Percentiles rank a stretch among this genome's conserved stretches.
phyloP scores from a whole-genome alignment of 495 filamentous ascomycete genomes.

The Penicillium cinerascens region DNA sequence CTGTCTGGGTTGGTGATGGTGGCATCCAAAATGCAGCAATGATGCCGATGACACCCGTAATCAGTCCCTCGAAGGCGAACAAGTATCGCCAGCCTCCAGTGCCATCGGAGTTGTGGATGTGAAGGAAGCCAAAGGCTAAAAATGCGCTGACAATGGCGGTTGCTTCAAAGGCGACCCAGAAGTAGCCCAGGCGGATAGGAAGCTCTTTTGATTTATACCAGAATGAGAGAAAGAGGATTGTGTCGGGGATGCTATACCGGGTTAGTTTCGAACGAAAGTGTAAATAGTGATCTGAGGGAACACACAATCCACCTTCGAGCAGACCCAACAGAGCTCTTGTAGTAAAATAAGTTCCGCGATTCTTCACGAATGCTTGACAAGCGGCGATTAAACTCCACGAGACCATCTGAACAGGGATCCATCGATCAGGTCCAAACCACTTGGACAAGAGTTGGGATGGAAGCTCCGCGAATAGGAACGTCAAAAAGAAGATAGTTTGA shows the following conservation, averaged over 20 bases:
- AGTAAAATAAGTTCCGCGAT: slow-evolving; percentile 58
- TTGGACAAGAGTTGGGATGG: slow-evolving; percentile 73
- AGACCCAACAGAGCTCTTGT: slow-evolving; percentile 66
- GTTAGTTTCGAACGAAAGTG: background rate
- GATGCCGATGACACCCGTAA: slow-evolving; percentile 62
- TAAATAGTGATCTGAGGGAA: slow-evolving; percentile 26
- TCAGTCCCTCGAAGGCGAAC: slow-evolving; percentile 52
- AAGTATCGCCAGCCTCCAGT: slow-evolving; percentile 71
- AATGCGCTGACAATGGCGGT: slow-evolving; percentile 67
- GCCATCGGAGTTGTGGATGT: slow-evolving; percentile 56
- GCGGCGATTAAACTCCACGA: slow-evolving; percentile 71
- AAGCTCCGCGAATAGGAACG: slow-evolving; percentile 65
- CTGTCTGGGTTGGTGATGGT: slow-evolving; percentile 67
- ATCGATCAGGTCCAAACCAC: slow-evolving; percentile 73
- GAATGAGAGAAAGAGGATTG: slow-evolving; percentile 69
- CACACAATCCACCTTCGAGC: slow-evolving; percentile 70
- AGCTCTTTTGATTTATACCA: slow-evolving; percentile 71
- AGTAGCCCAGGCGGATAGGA: slow-evolving; percentile 60
- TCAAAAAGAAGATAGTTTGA: slow-evolving; percentile 66
- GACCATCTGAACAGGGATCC: slow-evolving; percentile 82
- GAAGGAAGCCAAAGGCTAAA: slow-evolving; percentile 68
- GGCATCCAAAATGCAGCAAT: slow-evolving; percentile 66
- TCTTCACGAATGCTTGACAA: slow-evolving; percentile 62
- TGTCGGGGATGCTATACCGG: slow-evolving; percentile 38
- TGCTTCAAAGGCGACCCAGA: slow-evolving; percentile 67